Evolutionary conservation across 2,329 filamentous ascomycete species (phyloP), one percentile per base, ranked within the genome.

Genomic region (Claviceps cyperi): DNA sequence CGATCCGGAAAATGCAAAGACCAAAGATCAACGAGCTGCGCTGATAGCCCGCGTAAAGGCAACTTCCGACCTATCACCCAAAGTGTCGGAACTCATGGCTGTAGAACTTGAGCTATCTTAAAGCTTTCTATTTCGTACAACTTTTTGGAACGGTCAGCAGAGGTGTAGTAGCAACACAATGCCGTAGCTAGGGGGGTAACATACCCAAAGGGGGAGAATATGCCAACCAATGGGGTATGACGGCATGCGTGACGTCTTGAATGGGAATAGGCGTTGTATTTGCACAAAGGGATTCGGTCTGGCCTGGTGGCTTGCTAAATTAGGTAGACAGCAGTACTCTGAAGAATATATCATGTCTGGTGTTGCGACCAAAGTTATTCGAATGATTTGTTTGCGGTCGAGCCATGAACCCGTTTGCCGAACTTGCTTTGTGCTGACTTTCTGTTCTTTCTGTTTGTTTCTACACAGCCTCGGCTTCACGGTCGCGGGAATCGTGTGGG

Each of bases 1-100:
- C 36, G 82, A 92, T 54, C 65, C 81, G 2, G 72, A 80, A 44
- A 75, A 89, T 59, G 77, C 86, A 11, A 80, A 76, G 55, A 76
- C 91, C n/a, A 82, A 90, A 61, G 80, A 88, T 60, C 86, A 92
- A 63, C 73, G 77, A 32, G 70, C 83, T 43, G 77, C 79, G 51
- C 83, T 96, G 69, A 80, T 79, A 54, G 74, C 81, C 57, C 71
- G 77, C 36, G 65, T 85, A 47, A 74, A 76, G 55, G 67, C 69
- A 5, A 75, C 74, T 46, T 75, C 81, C n/a, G 61, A 65, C 28
- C 70, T 89, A 19, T 69, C 80, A 0, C 65, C 78, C 21, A 78
- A 86, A 65, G 77, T 84, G 19, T 72, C 77, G 47, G 78, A 88
- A 56, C 78, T 87, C 45, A 69, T 95, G 56, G 80, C 83, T 53